phyloP scores from a whole-genome alignment of 1,139 yeast species.

The Candida glucosophila region DNA sequence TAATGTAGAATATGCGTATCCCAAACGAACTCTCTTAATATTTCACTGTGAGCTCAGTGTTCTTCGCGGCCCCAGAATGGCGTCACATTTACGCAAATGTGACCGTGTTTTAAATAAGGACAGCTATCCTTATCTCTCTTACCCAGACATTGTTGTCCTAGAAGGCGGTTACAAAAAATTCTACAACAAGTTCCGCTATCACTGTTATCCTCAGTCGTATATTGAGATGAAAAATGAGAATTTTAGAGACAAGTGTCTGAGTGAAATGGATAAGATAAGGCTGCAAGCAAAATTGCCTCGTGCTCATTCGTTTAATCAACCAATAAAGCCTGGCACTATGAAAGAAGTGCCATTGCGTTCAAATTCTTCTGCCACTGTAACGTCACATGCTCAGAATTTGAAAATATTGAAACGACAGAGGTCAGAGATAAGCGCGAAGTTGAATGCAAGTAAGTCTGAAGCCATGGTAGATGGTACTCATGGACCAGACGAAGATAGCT shows the following conservation, averaged over 20 bases:
- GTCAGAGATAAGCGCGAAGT: conserved; percentile 10
- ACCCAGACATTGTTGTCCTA: conserved; percentile 80
- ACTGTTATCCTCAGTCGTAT: conserved; percentile 71
- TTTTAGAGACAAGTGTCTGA: conserved; percentile 59
- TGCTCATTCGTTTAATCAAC: conserved; percentile 26
- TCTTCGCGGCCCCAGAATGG: conserved; percentile 89
- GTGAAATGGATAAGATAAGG: conserved; percentile 63
- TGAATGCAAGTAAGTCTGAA: neutral
- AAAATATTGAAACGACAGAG: conserved; percentile 31
- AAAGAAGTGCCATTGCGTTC: conserved; percentile 13
- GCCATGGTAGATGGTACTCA: too few species aligned
- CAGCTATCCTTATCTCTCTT: conserved; percentile 69
- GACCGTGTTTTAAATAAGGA: conserved; percentile 71
- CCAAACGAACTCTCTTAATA: conserved; percentile 35
- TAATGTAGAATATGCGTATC: conserved; percentile 2
- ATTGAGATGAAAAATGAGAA: conserved; percentile 80
- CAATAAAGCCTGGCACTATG: conserved; percentile 6
- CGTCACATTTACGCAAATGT: conserved; percentile 71
- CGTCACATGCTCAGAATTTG: conserved; percentile 20
- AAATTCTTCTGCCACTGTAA: conserved; percentile 24
- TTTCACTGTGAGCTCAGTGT: conserved; percentile 95
- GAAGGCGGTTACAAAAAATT: conserved; percentile 89
- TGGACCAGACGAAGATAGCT: too few species aligned
- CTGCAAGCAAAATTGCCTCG: conserved; percentile 43
- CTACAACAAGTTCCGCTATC: conserved; percentile 42